Base-by-base conservation (phyloP, 768 basidiomycete species). In the Suillus decipiens region DNA sequence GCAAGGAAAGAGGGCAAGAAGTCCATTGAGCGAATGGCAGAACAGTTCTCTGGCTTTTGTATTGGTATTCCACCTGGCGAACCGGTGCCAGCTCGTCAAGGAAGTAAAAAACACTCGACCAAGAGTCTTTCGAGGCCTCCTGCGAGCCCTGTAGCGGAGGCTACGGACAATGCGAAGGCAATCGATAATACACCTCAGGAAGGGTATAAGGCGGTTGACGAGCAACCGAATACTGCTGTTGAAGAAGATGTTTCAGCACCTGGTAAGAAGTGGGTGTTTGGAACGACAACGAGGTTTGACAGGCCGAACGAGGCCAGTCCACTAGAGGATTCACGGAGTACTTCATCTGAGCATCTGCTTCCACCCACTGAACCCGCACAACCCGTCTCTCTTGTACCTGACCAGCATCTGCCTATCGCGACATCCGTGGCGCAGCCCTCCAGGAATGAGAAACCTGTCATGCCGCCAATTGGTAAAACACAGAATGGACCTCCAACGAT, bases 261-360 rank as follows among this genome's bases (percentile, higher is more conserved):
- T 34, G 61, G 48, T 34, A 63, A 68, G 15, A 86, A 81, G 70
- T 87, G 84, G 86, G 80, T 82, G 70, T 88, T 88, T 70, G 87
- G 87, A 19, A 82, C 83, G 42, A 80, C 82, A 17, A 51, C 37
- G 5, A 62, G 56, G 19, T 62, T 61, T 31, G 63, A 64, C 54
- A 50, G 70, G 1, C 60, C 65, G 2, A 60, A 63, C 4, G 61
- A 41, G 17, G 36, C 24, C 39, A 10, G n/a, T 31, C 22, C n/a
- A 19, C 8, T 22, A 34, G 36, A 36, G 50, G 24, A 41, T 61
- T n/a, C n/a, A 28, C 24, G 24, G 37, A 41, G 11, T 24, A 19
- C 56, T n/a, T 57, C 56, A 41, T 41, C 34, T 19, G 34, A 56
- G 12, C 53, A 5, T 34, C 50, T 59, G 48, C 28, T 58, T 50